These are phyloP conservation scores for Leccinum arenicola DNA, from an alignment of 768 basidiomycete genomes.

Conservation along the genomic window DNA sequence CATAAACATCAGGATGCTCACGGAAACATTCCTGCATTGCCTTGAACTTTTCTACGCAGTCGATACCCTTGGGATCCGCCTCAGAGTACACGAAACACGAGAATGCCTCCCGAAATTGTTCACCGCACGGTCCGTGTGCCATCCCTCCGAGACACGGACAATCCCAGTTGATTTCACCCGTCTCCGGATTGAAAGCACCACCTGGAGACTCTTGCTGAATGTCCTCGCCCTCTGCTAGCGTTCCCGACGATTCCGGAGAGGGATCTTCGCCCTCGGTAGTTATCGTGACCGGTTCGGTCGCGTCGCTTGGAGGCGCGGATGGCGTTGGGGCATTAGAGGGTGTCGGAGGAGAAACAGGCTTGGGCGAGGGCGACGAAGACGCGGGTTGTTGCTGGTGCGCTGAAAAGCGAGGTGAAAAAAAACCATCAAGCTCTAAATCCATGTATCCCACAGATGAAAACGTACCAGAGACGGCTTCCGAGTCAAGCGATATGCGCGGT, in stretches of 20 bases:
- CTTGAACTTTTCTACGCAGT: conserved; percentile 97
- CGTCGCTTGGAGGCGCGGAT: conserved; percentile 9
- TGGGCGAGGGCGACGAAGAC: background rate
- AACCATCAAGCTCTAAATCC: background rate
- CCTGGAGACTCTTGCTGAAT: conserved; percentile 30
- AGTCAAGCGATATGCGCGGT: conserved; percentile 50
- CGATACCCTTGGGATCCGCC: conserved; percentile 93
- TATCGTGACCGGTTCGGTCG: conserved; percentile 15
- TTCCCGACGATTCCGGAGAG: conserved; percentile 8
- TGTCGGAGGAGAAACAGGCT: conserved; percentile 2
- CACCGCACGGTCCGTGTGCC: conserved; percentile 96
- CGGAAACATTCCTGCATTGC: conserved; percentile 98
- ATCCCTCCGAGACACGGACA: conserved; percentile 98
- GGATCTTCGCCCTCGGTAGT: conserved; percentile 5
- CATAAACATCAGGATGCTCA: conserved; percentile 93
- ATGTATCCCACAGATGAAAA: background rate
- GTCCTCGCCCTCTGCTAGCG: conserved; percentile 19
- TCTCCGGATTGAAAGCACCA: conserved; percentile 90
- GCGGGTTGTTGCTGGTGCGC: background rate
- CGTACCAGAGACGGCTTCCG: conserved; percentile 31
- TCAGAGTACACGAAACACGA: conserved; percentile 96
- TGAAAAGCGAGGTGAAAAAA: background rate
- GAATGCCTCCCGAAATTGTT: conserved; percentile 91
- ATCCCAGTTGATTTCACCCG: conserved; percentile 99
- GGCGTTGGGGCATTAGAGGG: conserved; percentile 22